Base-by-base conservation (phyloP, 345 rosid species). In the Acer saccharum region DNA sequence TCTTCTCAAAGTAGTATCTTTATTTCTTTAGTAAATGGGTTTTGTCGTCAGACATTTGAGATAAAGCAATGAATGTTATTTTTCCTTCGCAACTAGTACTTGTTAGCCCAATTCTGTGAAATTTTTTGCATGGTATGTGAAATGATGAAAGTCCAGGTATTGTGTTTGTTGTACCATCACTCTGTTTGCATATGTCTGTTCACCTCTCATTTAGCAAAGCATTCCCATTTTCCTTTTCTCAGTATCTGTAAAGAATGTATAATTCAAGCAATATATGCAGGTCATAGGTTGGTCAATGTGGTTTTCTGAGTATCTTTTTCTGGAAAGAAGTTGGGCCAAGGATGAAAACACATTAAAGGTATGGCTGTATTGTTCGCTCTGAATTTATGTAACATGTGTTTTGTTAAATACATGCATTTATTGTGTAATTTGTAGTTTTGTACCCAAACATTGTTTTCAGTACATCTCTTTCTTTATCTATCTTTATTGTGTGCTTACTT, bases 251-350 rank as follows among this genome's bases (percentile, higher is more conserved):
- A 68, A 54, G 5, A 50, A 61, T 43, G 39, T 50, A 66, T 54
- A 55, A n/a, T 1, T 54, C 43, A 29, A 43, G 11, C 41, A 10
- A 29, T 70, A 62, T 48, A 20, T 77, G 83, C 92, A 96, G 99
- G 95, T 96, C 76, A 88, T 96, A 75, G 99, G 99, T 54, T 96
- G 99, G 99, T 94, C 98, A 79, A 94, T 94, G 97, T 96, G 98
- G 99, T 96, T 96, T 89, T 94, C 99, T 7, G 99, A 90, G 85
- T 96, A 92, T 85, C 83, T 96, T 11, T 94, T 94, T 84, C 88
- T 94, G 70, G 98, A 94, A 83, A 90, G 99, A 80, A 94, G 84
- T 85, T 94, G 98, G 97, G 94, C 87, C 50, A 94, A 91, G 85
- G 99, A 96, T 87, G 96, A 92, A 87, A 83, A 65, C 77, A 96